phyloP scores from a whole-genome alignment of 2,329 filamentous ascomycete species.

The Sclerotiophoma versabilis region DNA sequence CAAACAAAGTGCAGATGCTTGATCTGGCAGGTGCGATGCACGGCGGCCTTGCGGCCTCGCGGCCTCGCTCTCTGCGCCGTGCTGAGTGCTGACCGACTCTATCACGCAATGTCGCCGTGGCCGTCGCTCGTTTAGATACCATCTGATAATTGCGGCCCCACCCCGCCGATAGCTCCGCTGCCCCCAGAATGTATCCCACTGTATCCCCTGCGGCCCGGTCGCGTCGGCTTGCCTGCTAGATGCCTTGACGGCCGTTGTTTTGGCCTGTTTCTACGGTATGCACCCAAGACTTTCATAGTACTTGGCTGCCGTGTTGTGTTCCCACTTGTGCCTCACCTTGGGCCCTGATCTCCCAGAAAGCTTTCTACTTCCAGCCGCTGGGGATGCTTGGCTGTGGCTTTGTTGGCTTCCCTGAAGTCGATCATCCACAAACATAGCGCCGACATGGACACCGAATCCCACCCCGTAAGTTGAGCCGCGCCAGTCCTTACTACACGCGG shows the following conservation, averaged over 20 bases:
- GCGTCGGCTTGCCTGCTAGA: constrained; percentile 9
- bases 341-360: constrained; percentile 17
- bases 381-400: constrained; percentile 10
- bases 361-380: constrained; percentile 16
- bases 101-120: constrained; percentile 15
- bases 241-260: constrained; percentile 16
- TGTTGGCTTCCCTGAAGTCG: no score
- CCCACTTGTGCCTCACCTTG: constrained; percentile 23
- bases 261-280: constrained; percentile 27
- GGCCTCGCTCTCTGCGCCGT: not conserved
- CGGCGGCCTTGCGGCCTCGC: not conserved
- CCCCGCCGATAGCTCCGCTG: constrained; percentile 13
- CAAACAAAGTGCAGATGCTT: not conserved
- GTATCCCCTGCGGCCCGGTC: constrained; percentile 10
- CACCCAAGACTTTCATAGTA: constrained; percentile 26
- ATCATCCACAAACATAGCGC: no score
- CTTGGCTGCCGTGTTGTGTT: constrained; percentile 32
- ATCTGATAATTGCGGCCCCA: constrained; percentile 12
- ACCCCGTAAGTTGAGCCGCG: constrained; percentile 18
- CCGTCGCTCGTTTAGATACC: not conserved
- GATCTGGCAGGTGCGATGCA: constrained; percentile 3
- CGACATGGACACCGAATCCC: constrained; percentile 29
- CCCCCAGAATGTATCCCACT: constrained; percentile 8
- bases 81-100: constrained; percentile 12
- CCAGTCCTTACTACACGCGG: constrained; percentile 21